These are phyloP conservation scores for Talaromyces sp. DNA, from an alignment of 2,329 filamentous ascomycete species.

Conservation along the genomic window DNA sequence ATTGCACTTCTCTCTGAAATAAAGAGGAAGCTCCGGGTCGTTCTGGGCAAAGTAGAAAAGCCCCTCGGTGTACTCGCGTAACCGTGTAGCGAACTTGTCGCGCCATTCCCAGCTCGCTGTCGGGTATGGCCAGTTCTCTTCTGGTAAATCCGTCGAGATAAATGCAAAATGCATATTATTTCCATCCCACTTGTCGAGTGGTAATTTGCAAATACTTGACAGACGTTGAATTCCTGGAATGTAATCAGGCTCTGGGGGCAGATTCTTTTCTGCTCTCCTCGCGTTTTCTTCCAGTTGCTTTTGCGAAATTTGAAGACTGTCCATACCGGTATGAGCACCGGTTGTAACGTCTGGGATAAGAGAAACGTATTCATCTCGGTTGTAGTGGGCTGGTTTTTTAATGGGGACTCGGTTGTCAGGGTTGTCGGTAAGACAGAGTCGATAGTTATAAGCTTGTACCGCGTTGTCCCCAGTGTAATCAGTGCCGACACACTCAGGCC, in stretches of 20 bases:
- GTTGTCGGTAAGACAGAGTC: neutral
- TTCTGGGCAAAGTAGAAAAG: slow-evolving; percentile 1
- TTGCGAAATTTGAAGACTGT: neutral
- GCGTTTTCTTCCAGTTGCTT: neutral
- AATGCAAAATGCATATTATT: slow-evolving; percentile 1
- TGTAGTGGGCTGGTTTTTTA: neutral
- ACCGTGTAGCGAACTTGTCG: neutral
- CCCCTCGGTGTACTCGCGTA: neutral
- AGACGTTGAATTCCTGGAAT: neutral
- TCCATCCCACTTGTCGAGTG: neutral
- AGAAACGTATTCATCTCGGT: slow-evolving; percentile 1
- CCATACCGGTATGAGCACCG: neutral
- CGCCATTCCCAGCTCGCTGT: neutral
- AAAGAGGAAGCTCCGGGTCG: neutral
- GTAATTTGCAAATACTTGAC: neutral
- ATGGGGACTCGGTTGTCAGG: neutral
- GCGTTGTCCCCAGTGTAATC: neutral
- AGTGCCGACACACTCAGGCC: neutral
- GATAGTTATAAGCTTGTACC: slow-evolving; percentile 1
- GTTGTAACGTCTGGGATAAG: neutral
- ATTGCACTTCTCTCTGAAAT: neutral
- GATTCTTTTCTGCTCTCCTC: neutral
- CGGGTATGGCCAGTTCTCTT: slow-evolving; percentile 1
- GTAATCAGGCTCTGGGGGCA: neutral
- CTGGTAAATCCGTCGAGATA: neutral